Evolutionary conservation across 345 rosid species (phyloP).

Genomic region (Populus nigra): DNA sequence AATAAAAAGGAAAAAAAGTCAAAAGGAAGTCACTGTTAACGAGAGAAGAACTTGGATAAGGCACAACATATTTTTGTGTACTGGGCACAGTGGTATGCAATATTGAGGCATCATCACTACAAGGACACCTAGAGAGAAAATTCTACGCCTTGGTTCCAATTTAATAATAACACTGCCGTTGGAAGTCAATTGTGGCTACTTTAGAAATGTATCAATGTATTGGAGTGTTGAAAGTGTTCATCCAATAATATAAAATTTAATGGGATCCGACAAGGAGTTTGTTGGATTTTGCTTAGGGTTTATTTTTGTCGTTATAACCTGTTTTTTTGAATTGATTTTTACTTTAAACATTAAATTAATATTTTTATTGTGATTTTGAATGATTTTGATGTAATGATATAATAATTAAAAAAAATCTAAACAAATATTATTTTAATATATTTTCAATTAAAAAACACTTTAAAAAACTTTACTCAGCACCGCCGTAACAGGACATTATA

Average conservation of each 20-base stretch:
- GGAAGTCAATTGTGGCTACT: not conserved
- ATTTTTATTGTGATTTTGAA: too few relatives aligned
- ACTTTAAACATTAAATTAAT: too few relatives aligned
- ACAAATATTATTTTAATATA: too few relatives aligned
- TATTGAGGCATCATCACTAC: not conserved
- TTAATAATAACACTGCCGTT: not conserved
- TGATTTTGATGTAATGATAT: too few relatives aligned
- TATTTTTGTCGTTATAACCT: too few relatives aligned
- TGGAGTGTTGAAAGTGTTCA: conserved; percentile 1
- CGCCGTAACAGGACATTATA: too few relatives aligned
- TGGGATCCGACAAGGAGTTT: not conserved
- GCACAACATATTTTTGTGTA: not conserved
- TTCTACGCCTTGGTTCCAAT: not conserved
- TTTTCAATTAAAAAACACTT: too few relatives aligned
- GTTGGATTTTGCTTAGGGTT: not conserved
- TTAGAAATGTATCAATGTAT: not conserved
- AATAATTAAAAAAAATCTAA: too few relatives aligned
- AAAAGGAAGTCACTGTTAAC: not conserved
- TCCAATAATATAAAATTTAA: conserved; percentile 14
- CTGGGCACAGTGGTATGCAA: not conserved
- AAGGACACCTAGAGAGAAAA: not conserved
- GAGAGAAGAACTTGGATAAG: not conserved
- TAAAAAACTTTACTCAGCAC: too few relatives aligned
- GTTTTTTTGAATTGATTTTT: too few relatives aligned
- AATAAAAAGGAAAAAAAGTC: not conserved